Conservation (phyloP, 805 yeast genomes). For the Ogataea nitratoaversa region DNA sequence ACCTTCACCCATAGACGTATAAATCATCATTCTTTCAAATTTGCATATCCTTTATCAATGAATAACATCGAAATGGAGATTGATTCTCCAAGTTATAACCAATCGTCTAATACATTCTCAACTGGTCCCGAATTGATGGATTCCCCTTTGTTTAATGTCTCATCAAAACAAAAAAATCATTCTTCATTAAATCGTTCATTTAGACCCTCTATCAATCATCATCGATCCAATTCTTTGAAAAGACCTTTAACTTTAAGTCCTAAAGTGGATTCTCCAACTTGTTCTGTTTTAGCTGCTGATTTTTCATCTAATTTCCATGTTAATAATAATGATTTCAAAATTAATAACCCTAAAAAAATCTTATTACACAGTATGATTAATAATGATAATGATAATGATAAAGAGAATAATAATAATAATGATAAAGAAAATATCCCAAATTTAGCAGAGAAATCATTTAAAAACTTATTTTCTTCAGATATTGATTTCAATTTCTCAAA, state of each 20-base stretch:
- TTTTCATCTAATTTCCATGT: slow-evolving; percentile 36
- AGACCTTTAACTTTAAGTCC: slow-evolving; percentile 32
- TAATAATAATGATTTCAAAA: slow-evolving; percentile 13
- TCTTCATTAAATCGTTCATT: not conserved
- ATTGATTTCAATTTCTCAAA: not conserved
- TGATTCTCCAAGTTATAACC: slow-evolving; percentile 21
- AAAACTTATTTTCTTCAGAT: slow-evolving; percentile 1
- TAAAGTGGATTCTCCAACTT: slow-evolving; percentile 38
- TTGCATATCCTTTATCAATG: too few species aligned
- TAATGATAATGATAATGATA: slow-evolving; percentile 9
- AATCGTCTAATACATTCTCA: slow-evolving; percentile 6
- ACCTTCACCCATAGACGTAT: not conserved
- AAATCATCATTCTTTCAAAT: too few species aligned
- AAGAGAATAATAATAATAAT: not conserved
- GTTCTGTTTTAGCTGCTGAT: slow-evolving; percentile 34
- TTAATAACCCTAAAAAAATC: slow-evolving; percentile 21
- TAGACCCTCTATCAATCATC: slow-evolving; percentile 12
- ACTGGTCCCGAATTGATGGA: slow-evolving; percentile 17
- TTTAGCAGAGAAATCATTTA: not conserved
- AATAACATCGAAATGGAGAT: slow-evolving; percentile 21
- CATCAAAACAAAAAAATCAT: slow-evolving; percentile 1
- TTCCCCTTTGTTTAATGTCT: slow-evolving; percentile 20
- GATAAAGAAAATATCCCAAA: slow-evolving; percentile 10
- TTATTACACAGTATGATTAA: slow-evolving; percentile 20
- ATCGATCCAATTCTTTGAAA: slow-evolving; percentile 23